Conservation (phyloP, 257 asterid species). For the Lavandula angustifolia region DNA sequence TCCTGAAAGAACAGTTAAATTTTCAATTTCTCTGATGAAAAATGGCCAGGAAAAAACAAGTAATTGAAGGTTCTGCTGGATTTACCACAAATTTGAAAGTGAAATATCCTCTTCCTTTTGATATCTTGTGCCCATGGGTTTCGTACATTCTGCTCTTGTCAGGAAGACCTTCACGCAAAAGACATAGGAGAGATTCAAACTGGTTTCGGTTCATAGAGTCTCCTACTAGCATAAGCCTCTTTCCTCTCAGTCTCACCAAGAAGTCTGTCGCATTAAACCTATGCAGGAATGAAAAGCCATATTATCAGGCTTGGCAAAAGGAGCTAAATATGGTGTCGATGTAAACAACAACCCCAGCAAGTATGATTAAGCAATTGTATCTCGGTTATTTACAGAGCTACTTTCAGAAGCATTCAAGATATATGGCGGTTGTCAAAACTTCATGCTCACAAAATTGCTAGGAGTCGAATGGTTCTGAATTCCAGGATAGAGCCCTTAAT, state of each 20-base stretch:
- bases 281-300: conserved; percentile 24
- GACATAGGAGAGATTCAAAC: conserved; percentile 91
- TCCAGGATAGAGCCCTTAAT: not conserved
- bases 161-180: conserved; percentile 67
- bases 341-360: conserved; percentile 7
- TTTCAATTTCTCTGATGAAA: not conserved
- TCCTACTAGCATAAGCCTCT: conserved; percentile 88
- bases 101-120: conserved; percentile 91
- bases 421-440: not conserved
- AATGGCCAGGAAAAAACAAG: not conserved
- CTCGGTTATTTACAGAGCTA: not conserved
- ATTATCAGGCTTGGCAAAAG: conserved; percentile 8
- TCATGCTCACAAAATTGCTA: not conserved
- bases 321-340: not conserved
- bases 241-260: conserved; percentile 83
- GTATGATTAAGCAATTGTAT: conserved; percentile 1
- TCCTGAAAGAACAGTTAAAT: conserved; percentile 57
- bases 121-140: conserved; percentile 76
- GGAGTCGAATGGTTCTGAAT: not conserved
- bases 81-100: conserved; percentile 87
- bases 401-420: not conserved
- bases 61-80: conserved; percentile 14
- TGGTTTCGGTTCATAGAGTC: conserved; percentile 99
- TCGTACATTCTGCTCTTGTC: conserved; percentile 90
- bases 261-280: conserved; percentile 89